phyloP scores from a whole-genome alignment of 1,284 basidiomycete species.

The Cutaneotrichosporon cutaneum region DNA sequence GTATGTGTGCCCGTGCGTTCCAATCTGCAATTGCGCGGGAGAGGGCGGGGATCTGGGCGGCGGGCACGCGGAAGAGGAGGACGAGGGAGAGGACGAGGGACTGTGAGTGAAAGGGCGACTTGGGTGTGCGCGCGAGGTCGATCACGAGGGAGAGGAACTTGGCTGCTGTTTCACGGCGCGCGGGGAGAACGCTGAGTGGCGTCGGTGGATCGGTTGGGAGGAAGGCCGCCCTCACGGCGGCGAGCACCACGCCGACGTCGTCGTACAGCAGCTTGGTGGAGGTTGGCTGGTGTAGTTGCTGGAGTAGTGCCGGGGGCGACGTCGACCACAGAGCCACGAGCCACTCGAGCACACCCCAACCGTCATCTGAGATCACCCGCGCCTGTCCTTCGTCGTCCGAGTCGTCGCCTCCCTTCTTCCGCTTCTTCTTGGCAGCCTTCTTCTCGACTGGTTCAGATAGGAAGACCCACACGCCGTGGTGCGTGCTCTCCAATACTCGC shows the following conservation, averaged over 20 bases:
- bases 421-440: constrained; percentile 8
- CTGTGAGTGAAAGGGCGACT: constrained; percentile 27
- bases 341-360: constrained; percentile 39
- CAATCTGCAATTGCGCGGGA: neutral
- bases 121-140: constrained; percentile 8
- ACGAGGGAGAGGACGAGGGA: constrained; percentile 27
- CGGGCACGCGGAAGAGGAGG: constrained; percentile 22
- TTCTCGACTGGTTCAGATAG: constrained; percentile 25
- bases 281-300: constrained; percentile 30
- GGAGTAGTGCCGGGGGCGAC: constrained; percentile 25
- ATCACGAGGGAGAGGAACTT: constrained; percentile 28
- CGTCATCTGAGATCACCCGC: constrained; percentile 7
- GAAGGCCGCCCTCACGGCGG: constrained; percentile 19
- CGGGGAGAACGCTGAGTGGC: neutral
- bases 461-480: constrained; percentile 34
- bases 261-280: constrained; percentile 22
- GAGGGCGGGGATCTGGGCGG: constrained; percentile 13
- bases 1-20: constrained; percentile 23
- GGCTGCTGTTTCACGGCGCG: constrained; percentile 11
- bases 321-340: constrained; percentile 35
- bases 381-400: neutral
- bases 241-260: constrained; percentile 26
- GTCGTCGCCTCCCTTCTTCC: neutral
- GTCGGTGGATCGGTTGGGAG: neutral
- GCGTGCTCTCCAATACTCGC: constrained; percentile 19